Evolutionary conservation across 2,329 filamentous ascomycete species (phyloP).

Genomic region (Phaeosphaeria sp.): DNA sequence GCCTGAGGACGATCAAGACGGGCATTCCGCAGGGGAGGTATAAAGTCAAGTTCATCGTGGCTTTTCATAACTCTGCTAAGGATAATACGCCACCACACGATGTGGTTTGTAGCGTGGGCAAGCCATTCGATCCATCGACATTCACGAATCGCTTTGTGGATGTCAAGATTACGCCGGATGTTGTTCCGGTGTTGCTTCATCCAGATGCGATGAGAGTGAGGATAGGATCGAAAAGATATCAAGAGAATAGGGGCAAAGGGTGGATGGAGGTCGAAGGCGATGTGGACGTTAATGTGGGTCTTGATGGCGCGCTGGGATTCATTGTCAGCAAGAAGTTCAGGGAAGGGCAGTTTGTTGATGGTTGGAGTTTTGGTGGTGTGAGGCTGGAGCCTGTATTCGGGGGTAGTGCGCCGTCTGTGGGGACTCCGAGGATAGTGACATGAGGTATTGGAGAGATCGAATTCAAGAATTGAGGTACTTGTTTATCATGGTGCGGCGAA

Average conservation of each 20-base stretch:
- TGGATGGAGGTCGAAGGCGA: conserved; percentile 49
- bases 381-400: conserved; percentile 45
- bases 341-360: conserved; percentile 39
- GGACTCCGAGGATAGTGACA: conserved; percentile 6
- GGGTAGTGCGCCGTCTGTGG: conserved; percentile 1
- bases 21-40: conserved; percentile 48
- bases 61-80: conserved; percentile 29
- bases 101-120: conserved; percentile 47
- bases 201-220: conserved; percentile 47
- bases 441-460: not conserved
- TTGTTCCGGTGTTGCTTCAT: conserved; percentile 45
- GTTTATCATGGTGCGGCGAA: no score
- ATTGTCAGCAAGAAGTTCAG: conserved; percentile 44
- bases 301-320: conserved; percentile 47
- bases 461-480: not conserved
- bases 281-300: conserved; percentile 43
- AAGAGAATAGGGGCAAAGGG: conserved; percentile 37
- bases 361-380: conserved; percentile 50
- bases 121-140: conserved; percentile 40
- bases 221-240: conserved; percentile 37
- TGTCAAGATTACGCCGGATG: conserved; percentile 47
- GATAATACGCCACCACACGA: conserved; percentile 30
- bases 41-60: conserved; percentile 44
- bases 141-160: conserved; percentile 45
- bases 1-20: conserved; percentile 43